A percentile compares a stretch with the other conserved stretches of the same genome.
Conservation (phyloP, 345 rosid genomes). For the Syzygium aromaticum region DNA sequence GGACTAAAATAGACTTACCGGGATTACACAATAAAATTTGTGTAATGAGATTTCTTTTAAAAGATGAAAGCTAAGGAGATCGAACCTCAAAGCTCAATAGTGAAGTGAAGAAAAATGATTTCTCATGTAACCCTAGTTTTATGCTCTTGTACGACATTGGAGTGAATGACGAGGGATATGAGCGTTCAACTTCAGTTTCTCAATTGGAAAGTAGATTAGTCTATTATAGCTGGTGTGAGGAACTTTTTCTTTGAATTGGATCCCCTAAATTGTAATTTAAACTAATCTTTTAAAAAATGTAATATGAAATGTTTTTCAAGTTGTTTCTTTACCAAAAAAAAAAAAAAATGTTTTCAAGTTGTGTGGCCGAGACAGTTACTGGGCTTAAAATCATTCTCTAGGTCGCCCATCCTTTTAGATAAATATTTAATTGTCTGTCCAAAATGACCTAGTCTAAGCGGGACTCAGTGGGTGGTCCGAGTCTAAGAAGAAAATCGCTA, state of each 20-base stretch:
- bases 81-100: background rate
- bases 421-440: background rate
- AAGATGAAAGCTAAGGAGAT: background rate
- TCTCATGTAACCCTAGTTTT: background rate
- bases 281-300: background rate
- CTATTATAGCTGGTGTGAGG: background rate
- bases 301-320: background rate
- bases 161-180: background rate
- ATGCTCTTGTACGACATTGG: background rate
- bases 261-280: background rate
- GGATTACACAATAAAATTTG: background rate
- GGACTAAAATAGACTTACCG: background rate
- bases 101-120: background rate
- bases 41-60: background rate
- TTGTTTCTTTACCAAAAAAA: no score
- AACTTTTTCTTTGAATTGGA: background rate
- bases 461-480: background rate
- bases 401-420: background rate
- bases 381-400: background rate
- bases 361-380: background rate
- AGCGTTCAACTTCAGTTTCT: background rate
- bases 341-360: background rate
- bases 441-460: background rate
- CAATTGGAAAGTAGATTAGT: background rate
- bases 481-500: background rate